phyloP scores from a whole-genome alignment of 352 stramenopile genomes.

The Pythium grandisporangium region DNA sequence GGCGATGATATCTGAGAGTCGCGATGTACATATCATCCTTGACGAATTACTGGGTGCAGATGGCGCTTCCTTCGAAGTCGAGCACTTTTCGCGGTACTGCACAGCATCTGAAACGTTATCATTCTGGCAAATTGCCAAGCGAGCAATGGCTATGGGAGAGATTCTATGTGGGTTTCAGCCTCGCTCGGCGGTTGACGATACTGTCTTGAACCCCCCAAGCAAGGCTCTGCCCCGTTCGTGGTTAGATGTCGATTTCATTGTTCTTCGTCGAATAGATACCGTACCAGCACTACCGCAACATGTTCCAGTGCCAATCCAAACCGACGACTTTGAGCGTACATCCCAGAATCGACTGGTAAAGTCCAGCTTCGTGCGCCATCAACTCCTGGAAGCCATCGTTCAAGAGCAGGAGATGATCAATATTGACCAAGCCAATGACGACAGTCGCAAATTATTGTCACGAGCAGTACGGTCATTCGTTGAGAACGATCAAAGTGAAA shows the following conservation, averaged over 20 bases:
- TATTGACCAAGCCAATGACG: conserved; percentile 16
- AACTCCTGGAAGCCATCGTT: conserved; percentile 40
- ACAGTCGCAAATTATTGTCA: conserved; percentile 20
- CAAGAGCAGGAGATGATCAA: conserved; percentile 33
- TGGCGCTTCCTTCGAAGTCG: conserved; percentile 68
- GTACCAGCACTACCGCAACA: conserved; percentile 13
- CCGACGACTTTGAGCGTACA: conserved; percentile 42
- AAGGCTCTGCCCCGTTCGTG: conserved; percentile 42
- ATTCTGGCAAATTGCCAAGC: conserved; percentile 75
- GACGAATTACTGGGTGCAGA: conserved; percentile 63
- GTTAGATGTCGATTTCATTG: conserved; percentile 50
- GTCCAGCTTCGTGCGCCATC: conserved; percentile 30
- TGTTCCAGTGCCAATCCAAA: conserved; percentile 13
- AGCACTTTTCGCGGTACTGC: conserved; percentile 53
- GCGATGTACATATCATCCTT: conserved; percentile 72
- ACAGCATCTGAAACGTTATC: conserved; percentile 34
- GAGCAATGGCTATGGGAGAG: conserved; percentile 40
- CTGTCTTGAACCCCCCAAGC: conserved; percentile 60
- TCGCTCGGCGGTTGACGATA: conserved; percentile 27
- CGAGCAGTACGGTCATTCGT: conserved; percentile 27
- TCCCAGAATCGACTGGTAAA: conserved; percentile 37
- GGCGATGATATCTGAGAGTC: conserved; percentile 83
- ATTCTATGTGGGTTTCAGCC: conserved; percentile 76
- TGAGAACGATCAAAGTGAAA: conserved; percentile 12
- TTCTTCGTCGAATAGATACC: conserved; percentile 34